phyloP scores from a whole-genome alignment of 768 basidiomycete genomes.

The Kwoniella sp. region DNA sequence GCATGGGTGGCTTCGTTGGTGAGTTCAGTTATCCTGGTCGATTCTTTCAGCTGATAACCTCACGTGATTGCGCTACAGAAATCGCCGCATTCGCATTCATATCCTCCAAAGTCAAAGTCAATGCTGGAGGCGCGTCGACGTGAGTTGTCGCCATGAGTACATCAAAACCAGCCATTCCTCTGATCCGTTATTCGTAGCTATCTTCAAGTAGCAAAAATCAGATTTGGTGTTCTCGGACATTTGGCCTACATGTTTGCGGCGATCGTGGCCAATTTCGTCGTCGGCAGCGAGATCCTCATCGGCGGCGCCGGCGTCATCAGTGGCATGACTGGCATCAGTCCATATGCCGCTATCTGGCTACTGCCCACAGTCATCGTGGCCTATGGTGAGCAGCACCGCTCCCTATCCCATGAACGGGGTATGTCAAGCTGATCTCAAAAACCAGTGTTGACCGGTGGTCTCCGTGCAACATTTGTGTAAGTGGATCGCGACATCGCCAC shows the following conservation, averaged over 20 bases:
- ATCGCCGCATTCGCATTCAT: slow-evolving; percentile 22
- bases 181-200: slow-evolving; percentile 12
- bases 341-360: slow-evolving; percentile 20
- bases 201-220: slow-evolving; percentile 22
- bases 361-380: slow-evolving; percentile 21
- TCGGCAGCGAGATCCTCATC: slow-evolving; percentile 24
- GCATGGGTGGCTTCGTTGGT: slow-evolving; percentile 24
- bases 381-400: slow-evolving; percentile 16
- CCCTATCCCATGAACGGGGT: not conserved
- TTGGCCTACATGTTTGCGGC: slow-evolving; percentile 26
- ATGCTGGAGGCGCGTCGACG: slow-evolving; percentile 19
- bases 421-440: not conserved
- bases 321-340: slow-evolving; percentile 24
- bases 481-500: not conserved
- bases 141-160: not conserved
- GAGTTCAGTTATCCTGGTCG: no score
- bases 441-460: slow-evolving; percentile 11
- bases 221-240: slow-evolving; percentile 20
- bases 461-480: slow-evolving; percentile 16
- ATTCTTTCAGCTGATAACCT: no score
- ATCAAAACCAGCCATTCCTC: no score
- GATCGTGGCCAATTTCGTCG: slow-evolving; percentile 23
- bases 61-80: no score
- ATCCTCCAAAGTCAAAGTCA: slow-evolving; percentile 21
- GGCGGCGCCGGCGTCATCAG: slow-evolving; percentile 25